Percentiles rank a stretch among this genome's conserved stretches.
Conservation (phyloP, 2,329 filamentous ascomycete genomes). For the Botrytis tulipae region DNA sequence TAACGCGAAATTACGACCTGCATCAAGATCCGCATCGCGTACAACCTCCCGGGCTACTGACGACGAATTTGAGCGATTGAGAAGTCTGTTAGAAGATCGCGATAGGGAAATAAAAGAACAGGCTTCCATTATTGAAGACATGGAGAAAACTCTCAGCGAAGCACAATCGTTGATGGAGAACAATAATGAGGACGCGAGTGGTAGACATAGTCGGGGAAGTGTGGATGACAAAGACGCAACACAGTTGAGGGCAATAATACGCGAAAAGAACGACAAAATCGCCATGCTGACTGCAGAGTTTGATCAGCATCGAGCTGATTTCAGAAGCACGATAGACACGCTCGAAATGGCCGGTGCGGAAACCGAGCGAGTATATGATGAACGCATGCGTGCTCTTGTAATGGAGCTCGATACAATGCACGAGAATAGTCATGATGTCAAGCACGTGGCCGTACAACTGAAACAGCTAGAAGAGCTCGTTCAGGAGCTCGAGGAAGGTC, state of each 20-base stretch:
- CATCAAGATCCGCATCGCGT: slow-evolving; percentile 42
- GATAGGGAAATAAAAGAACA: slow-evolving; percentile 90
- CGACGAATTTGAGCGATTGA: slow-evolving; percentile 72
- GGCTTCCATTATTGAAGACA: slow-evolving; percentile 75
- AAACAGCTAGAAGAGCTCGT: slow-evolving; percentile 96
- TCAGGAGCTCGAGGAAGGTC: slow-evolving; percentile 91
- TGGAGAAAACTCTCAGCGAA: slow-evolving; percentile 85
- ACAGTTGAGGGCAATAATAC: slow-evolving; percentile 76
- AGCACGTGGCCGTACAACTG: slow-evolving; percentile 84
- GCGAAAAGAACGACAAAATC: slow-evolving; percentile 97
- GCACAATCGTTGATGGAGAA: slow-evolving; percentile 68
- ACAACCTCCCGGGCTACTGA: slow-evolving; percentile 48
- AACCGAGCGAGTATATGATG: slow-evolving; percentile 93
- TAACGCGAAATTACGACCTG: slow-evolving; percentile 51
- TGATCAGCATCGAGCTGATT: slow-evolving; percentile 90
- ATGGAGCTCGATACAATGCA: slow-evolving; percentile 80
- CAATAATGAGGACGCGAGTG: slow-evolving; percentile 47
- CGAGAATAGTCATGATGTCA: slow-evolving; percentile 82
- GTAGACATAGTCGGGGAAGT: slow-evolving; percentile 47
- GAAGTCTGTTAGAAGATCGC: slow-evolving; percentile 73
- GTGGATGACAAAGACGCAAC: slow-evolving; percentile 68
- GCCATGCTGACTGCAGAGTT: slow-evolving; percentile 90
- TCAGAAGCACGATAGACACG: slow-evolving; percentile 94
- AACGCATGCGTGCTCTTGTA: slow-evolving; percentile 82
- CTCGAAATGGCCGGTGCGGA: slow-evolving; percentile 93